Evolutionary conservation across 352 stramenopile genomes (phyloP), one percentile per base, ranked within the genome.

Genomic region (Phytophthora constricta): DNA sequence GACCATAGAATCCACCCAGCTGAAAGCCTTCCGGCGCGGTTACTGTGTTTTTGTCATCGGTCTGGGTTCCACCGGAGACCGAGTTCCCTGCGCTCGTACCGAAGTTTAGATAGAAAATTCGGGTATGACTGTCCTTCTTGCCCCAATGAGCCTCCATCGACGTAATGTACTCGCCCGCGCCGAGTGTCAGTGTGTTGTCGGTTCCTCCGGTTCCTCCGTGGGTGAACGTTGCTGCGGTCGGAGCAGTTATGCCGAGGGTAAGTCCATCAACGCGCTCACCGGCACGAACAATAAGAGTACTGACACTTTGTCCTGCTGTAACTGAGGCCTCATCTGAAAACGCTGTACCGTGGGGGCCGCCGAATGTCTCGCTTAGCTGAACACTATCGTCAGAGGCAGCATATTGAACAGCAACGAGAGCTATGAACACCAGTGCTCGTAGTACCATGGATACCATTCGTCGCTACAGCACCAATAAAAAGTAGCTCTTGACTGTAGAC

Each of bases 91-190:
- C 13, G 22, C 43, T 50, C 22, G 43, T 50, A 19, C 43, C 43
- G 8, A 50, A 50, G 1, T 50, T 50, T 8, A 50, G 43, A 19
- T 50, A 50, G 43, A 50, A 50, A 16, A 50, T 50, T 7, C 43
- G 43, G 4, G 43, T 50, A 19, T 50, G 43, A 8, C 43, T 22
- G 23, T 51, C 45, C 45, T 51, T 51, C 22, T 51, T 33, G 45
- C 25, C 45, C 45, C 45, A 51, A 33, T 51, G 45, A 33, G 45
- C 45, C 45, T 34, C 45, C 45, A 51, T 51, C 10, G 22, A 51
- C 13, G 22, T 51, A 5, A 51, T 51, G 19, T 33, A 51, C 25
- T 51, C 45, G 10, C 22, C 23, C 16, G 43, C 14, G 10, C 45
- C 22, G 22, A 33, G 45, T 19, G 45, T 51, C 8, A 51, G 23